Base-by-base conservation (phyloP, 1,284 basidiomycete species). In the Gomphus sp. region DNA sequence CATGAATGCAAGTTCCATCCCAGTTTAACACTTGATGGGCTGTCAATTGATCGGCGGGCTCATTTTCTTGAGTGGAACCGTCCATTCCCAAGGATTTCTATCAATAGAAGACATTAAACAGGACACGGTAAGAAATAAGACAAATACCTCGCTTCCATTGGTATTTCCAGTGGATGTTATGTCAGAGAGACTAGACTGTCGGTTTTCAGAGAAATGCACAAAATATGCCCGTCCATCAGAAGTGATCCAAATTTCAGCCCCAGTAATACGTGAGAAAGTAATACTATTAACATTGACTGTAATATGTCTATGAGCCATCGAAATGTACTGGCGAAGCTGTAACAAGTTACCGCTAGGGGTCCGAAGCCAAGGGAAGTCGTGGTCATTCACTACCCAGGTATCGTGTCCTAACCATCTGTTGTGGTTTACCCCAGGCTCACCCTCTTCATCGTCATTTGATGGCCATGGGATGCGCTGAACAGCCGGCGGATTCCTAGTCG, bases 381-480 rank as follows among this genome's bases (percentile, higher is more conserved):
- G 72, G 41, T 89, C 84, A 53, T 83, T 81, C 57, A 91, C 66
- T 44, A 82, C 66, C 89, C 89, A 92, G 4, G 81, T 88, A 66
- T 88, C 82, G 64, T 59, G 51, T 9, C 58, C 58, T 85, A 83
- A 33, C 73, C 76, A 16, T 68, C 66, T 52, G 70, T 64, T 39
- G 63, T 34, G 63, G 64, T 33, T 62, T 69, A 60, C 62, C 10
- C 44, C 43, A 34, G 37, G 14, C 64, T 62, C 62, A 62, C 62
- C 58, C 11, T 72, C 64, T 62, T 74, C 73, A 18, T 71, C 65
- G n/a, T 65, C 69, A 44, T 73, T 73, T 28, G 72, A 69, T 16
- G 89, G 89, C 89, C 90, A 92, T 2, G 89, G 89, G 63, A 92
- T 87, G 28, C 83, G 80, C 66, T 90, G 87, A 25, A 91, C 75